Evolutionary conservation across 257 asterid species (phyloP).

Genomic region (Solanum piurae): DNA sequence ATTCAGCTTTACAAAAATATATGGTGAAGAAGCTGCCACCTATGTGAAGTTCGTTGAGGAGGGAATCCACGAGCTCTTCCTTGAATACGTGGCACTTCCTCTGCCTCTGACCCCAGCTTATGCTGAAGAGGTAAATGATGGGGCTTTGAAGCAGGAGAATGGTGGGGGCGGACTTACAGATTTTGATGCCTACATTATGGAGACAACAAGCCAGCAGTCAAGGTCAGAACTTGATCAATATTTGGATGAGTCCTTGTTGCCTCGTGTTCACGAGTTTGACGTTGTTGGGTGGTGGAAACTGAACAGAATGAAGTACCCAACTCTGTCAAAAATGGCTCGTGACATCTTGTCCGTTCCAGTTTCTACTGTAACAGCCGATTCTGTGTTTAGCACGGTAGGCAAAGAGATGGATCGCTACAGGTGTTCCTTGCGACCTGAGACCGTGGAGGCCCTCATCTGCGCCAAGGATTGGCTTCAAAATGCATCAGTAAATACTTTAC

Average conservation of each 20-base stretch:
- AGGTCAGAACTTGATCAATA: constrained; percentile 86
- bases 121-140: constrained; percentile 47
- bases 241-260: constrained; percentile 83
- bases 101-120: constrained; percentile 49
- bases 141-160: constrained; percentile 26
- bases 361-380: constrained; percentile 37
- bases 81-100: constrained; percentile 62
- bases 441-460: constrained; percentile 85
- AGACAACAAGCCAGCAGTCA: constrained; percentile 60
- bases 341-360: constrained; percentile 88
- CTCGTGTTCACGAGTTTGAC: constrained; percentile 85
- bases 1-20: constrained; percentile 73
- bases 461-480: constrained; percentile 81
- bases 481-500: constrained; percentile 26
- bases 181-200: constrained; percentile 74
- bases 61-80: constrained; percentile 82
- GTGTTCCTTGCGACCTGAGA: constrained; percentile 76
- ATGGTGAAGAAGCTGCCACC: constrained; percentile 53
- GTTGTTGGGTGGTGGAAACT: constrained; percentile 93
- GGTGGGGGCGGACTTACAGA: constrained; percentile 56
- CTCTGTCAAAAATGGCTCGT: constrained; percentile 90
- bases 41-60: constrained; percentile 62
- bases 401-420: constrained; percentile 87
- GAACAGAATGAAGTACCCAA: constrained; percentile 74
- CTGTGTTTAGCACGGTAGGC: constrained; percentile 57